A percentile compares a stretch with the other conserved stretches of the same genome.
Conservation (phyloP, 805 yeast species). For the Barnettozyma siamensis region DNA sequence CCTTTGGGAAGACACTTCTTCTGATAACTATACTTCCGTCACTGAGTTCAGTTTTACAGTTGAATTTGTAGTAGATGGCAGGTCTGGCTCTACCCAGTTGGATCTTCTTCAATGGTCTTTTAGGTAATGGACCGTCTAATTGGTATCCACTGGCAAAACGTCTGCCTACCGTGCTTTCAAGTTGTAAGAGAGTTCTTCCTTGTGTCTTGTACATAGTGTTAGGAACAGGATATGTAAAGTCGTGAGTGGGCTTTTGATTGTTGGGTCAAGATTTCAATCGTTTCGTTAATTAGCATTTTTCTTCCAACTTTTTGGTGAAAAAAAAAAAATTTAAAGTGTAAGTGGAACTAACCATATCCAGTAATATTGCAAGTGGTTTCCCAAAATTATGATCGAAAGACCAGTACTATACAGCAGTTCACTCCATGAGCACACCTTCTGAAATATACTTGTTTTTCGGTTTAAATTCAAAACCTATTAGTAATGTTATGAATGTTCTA, state of each 20-base stretch:
- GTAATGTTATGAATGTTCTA: too few species aligned
- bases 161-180: slow-evolving; percentile 4
- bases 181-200: slow-evolving; percentile 1
- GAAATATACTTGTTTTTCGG: too few species aligned
- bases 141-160: slow-evolving; percentile 10
- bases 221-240: too few species aligned
- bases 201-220: slow-evolving; percentile 9
- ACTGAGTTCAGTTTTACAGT: slow-evolving; percentile 80
- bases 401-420: too few species aligned
- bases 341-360: not conserved
- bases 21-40: slow-evolving; percentile 89
- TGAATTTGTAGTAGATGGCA: slow-evolving; percentile 86
- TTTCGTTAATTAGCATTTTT: too few species aligned
- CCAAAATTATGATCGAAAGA: too few species aligned
- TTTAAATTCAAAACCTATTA: too few species aligned
- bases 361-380: too few species aligned
- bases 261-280: too few species aligned
- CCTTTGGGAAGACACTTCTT: slow-evolving; percentile 82
- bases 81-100: slow-evolving; percentile 85
- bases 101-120: slow-evolving; percentile 65
- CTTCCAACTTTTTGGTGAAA: not conserved
- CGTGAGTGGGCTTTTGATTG: too few species aligned
- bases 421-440: too few species aligned
- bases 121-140: slow-evolving; percentile 27
- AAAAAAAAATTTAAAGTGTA: too few species aligned